These are phyloP conservation scores for Neoascochyta sp. DNA, from an alignment of 2,329 filamentous ascomycete genomes.

Conservation along the genomic window DNA sequence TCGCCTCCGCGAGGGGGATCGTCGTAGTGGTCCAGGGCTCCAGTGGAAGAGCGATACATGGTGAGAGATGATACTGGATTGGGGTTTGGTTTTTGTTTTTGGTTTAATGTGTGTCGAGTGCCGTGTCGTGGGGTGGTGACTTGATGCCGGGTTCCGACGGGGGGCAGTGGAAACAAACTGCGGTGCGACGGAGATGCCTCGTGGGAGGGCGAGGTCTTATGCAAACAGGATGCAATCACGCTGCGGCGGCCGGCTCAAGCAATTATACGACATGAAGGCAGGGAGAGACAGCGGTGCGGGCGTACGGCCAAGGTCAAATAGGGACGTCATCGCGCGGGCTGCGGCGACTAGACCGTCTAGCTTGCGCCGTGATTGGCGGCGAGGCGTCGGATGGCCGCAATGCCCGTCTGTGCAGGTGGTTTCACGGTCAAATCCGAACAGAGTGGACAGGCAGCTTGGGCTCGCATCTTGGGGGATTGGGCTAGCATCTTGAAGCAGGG, in stretches of 20 bases:
- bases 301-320: slow-evolving; percentile 7
- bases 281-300: too few species aligned
- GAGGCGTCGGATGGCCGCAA: slow-evolving; percentile 3
- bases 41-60: slow-evolving; percentile 42
- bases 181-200: too few species aligned
- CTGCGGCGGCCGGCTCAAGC: too few species aligned
- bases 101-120: slow-evolving; percentile 1
- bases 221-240: too few species aligned
- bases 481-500: too few species aligned
- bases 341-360: too few species aligned
- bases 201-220: too few species aligned
- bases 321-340: slow-evolving; percentile 10
- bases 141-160: slow-evolving; percentile 3
- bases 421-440: slow-evolving; percentile 5
- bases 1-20: slow-evolving; percentile 37
- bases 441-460: too few species aligned
- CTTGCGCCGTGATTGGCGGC: slow-evolving; percentile 10
- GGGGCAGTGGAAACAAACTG: too few species aligned
- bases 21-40: slow-evolving; percentile 44
- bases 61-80: too few species aligned
- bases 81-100: slow-evolving; percentile 5
- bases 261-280: too few species aligned
- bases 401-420: slow-evolving; percentile 2
- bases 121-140: neutral
- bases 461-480: too few species aligned